Conservation (phyloP, 305 asterid genomes). For the Striga hermonthica region DNA sequence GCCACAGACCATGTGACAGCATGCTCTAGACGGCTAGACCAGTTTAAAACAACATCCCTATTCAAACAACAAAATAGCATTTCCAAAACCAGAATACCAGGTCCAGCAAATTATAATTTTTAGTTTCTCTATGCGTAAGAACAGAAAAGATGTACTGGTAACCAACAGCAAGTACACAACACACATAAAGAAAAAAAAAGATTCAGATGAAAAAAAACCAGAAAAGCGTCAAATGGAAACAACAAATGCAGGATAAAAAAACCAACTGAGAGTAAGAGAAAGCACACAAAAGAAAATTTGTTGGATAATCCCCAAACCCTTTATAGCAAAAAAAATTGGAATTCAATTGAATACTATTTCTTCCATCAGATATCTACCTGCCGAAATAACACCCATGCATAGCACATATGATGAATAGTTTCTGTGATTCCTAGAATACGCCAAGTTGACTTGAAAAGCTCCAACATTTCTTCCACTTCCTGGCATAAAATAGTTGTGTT, state of each 20-base stretch:
- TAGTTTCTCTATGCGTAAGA: too few species aligned
- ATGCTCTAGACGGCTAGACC: too few species aligned
- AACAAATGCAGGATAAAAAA: neutral
- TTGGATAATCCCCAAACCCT: neutral
- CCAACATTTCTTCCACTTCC: conserved; percentile 99
- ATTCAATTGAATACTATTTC: conserved; percentile 27
- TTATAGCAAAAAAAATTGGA: neutral
- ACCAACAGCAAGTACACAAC: neutral
- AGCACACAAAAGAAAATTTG: neutral
- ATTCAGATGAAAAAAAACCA: neutral
- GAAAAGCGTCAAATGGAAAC: conserved; percentile 1
- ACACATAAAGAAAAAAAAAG: neutral
- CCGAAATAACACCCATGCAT: conserved; percentile 93
- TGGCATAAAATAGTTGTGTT: conserved; percentile 40
- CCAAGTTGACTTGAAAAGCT: conserved; percentile 95
- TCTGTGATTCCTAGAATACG: conserved; percentile 92
- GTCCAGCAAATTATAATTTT: too few species aligned
- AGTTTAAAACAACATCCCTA: too few species aligned
- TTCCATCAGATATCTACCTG: conserved; percentile 77
- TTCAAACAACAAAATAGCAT: too few species aligned
- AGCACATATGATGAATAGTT: conserved; percentile 87
- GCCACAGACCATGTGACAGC: conserved; percentile 16
- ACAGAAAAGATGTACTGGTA: too few species aligned
- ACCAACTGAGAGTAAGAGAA: neutral
- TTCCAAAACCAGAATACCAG: too few species aligned